Conservation (phyloP, 148 eudicot species). For the Polygonum maritimum region DNA sequence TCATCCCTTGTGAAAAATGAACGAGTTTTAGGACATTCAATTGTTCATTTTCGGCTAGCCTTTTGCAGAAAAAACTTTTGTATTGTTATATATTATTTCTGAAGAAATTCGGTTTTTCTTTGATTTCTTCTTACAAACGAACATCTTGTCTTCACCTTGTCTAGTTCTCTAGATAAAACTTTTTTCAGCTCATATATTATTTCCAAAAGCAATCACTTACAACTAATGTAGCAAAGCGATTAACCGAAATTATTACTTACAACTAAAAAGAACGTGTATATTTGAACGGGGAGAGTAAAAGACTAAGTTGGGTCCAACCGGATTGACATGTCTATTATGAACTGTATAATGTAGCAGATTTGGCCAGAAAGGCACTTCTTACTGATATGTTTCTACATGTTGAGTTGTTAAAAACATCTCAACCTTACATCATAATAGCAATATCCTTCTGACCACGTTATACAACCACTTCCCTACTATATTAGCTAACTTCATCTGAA, state of each 20-base stretch:
- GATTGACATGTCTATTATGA: too few relatives aligned
- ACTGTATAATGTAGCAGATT: neutral
- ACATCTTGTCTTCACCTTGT: neutral
- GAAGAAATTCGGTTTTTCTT: neutral
- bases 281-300: too few relatives aligned
- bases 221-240: neutral
- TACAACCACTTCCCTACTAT: neutral
- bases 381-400: neutral
- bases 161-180: neutral
- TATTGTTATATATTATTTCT: neutral
- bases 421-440: slow-evolving; percentile 1
- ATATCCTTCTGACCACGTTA: neutral
- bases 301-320: too few relatives aligned
- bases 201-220: too few relatives aligned
- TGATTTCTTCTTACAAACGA: neutral
- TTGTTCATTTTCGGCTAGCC: neutral
- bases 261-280: too few relatives aligned
- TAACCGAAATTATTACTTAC: neutral
- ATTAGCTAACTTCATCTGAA: slow-evolving; percentile 1
- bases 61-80: neutral
- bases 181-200: neutral
- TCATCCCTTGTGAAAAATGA: neutral
- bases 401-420: neutral
- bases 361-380: neutral
- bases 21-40: neutral